phyloP scores from a whole-genome alignment of 331 rosid species.

The Arachis monticola region DNA sequence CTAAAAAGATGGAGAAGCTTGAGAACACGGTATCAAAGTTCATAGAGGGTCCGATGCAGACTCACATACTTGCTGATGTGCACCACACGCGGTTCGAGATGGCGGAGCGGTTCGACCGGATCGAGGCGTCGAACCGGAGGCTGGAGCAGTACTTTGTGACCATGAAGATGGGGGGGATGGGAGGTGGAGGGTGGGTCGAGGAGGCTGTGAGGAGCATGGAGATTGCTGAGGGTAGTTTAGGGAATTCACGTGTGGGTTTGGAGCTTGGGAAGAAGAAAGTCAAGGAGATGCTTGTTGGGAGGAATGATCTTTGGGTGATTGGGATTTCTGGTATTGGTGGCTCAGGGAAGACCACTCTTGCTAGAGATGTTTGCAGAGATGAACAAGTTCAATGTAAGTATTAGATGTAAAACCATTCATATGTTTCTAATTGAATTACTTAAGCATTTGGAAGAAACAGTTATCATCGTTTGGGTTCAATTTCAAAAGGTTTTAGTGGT shows the following conservation, averaged over 20 bases:
- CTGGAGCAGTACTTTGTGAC: slow-evolving; percentile 59
- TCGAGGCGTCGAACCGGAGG: slow-evolving; percentile 53
- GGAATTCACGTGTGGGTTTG: slow-evolving; percentile 60
- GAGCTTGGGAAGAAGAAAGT: slow-evolving; percentile 69
- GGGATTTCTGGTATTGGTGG: slow-evolving; percentile 89
- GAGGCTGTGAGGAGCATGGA: slow-evolving; percentile 65
- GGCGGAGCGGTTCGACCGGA: slow-evolving; percentile 68
- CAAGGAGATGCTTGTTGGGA: slow-evolving; percentile 59
- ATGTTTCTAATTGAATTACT: too few relatives aligned
- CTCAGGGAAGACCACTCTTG: slow-evolving; percentile 91
- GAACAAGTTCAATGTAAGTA: slow-evolving; percentile 70
- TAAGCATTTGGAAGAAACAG: too few relatives aligned
- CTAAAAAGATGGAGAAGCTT: slow-evolving; percentile 72
- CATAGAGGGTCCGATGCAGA: slow-evolving; percentile 59
- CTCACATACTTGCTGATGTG: slow-evolving; percentile 74
- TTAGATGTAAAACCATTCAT: neutral
- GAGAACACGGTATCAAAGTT: slow-evolving; percentile 59
- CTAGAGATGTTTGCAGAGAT: slow-evolving; percentile 70
- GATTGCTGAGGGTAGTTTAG: slow-evolving; percentile 52
- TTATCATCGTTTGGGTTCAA: neutral
- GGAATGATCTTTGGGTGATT: slow-evolving; percentile 51
- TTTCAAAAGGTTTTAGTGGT: neutral
- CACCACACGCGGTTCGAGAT: slow-evolving; percentile 54
- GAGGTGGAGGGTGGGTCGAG: slow-evolving; percentile 71
- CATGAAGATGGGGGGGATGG: slow-evolving; percentile 71